These are phyloP conservation scores for Peniophora sp. DNA, from an alignment of 1,284 basidiomycete species.

Conservation along the genomic window DNA sequence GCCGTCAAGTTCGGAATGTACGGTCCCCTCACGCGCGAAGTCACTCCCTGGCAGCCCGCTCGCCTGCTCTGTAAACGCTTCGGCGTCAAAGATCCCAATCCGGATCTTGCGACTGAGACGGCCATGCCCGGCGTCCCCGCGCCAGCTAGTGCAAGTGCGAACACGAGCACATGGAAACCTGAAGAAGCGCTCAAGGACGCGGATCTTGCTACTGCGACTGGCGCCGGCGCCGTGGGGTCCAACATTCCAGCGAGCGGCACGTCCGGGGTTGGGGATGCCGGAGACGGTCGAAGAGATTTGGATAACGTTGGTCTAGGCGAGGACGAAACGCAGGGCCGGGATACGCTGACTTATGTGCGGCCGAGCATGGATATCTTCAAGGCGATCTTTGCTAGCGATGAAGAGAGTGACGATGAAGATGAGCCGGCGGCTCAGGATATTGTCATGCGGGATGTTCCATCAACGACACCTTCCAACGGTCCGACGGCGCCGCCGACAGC, in stretches of 20 bases:
- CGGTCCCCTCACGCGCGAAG: slow-evolving; percentile 76
- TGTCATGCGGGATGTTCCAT: slow-evolving; percentile 6
- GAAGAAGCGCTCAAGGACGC: slow-evolving; percentile 11
- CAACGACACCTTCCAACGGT: neutral
- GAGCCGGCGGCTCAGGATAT: slow-evolving; percentile 15
- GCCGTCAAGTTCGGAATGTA: slow-evolving; percentile 86
- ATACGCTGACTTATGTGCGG: slow-evolving; percentile 80
- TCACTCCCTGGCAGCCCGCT: slow-evolving; percentile 71
- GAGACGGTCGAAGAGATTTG: slow-evolving; percentile 34
- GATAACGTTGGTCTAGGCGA: slow-evolving; percentile 82
- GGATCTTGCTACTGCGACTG: slow-evolving; percentile 8
- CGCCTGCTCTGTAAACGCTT: slow-evolving; percentile 91
- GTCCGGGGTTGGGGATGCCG: slow-evolving; percentile 4
- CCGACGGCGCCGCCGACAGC: slow-evolving; percentile 1
- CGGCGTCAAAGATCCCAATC: slow-evolving; percentile 78
- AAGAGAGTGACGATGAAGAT: slow-evolving; percentile 65
- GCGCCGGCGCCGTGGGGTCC: slow-evolving; percentile 2
- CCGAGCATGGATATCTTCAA: slow-evolving; percentile 93
- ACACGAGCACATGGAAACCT: slow-evolving; percentile 11
- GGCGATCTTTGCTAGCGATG: slow-evolving; percentile 88
- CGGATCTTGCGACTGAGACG: slow-evolving; percentile 13
- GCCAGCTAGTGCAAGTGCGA: slow-evolving; percentile 11
- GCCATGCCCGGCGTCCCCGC: slow-evolving; percentile 11
- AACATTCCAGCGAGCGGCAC: slow-evolving; percentile 14
- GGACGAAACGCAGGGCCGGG: slow-evolving; percentile 79